Base-by-base conservation (phyloP, 768 basidiomycete species). In the Tylopilus subfusipes region DNA sequence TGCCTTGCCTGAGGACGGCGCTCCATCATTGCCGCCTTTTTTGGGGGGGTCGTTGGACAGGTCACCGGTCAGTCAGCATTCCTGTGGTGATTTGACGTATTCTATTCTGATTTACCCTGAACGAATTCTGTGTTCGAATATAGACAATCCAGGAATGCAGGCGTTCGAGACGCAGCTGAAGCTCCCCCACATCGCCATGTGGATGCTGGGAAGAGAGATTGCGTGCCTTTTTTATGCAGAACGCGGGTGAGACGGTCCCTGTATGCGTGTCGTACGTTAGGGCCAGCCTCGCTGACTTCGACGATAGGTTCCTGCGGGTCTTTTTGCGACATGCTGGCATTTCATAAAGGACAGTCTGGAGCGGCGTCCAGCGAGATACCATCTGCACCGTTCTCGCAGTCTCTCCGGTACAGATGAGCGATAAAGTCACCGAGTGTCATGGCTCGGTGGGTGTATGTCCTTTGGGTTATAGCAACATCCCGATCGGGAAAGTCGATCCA, bases 401-500 rank as follows among this genome's bases (percentile, higher is more conserved):
- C 21, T 42, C n/a, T 45, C 39, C 53, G 36, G 57, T 34, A 14
- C 38, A 51, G 50, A 33, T 27, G 50, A 18, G 29, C 57, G 55
- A 64, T 63, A 65, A 58, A 55, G 53, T 62, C 59, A 59, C 60
- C 65, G 55, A 27, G 31, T 61, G 64, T 68, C 67, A 66, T 62
- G 61, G 61, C 50, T 50, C 60, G 60, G 57, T 34, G 56, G 18
- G 56, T 48, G 42, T 52, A 48, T 53, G 59, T 57, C 56, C 51
- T 40, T 52, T 43, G 55, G 44, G 56, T 29, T 53, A 65, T 39
- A 53, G 53, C 52, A 42, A 46, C 39, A 44, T 38, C 64, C 58
- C 10, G 45, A 67, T 60, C 51, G 9, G 65, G 67, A 55, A 59
- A 53, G 46, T 3, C 38, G 61, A 63, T 57, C 61, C 11, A 46